These are phyloP conservation scores for Colletotrichum liriopes DNA, from an alignment of 2,329 filamentous ascomycete genomes.

Conservation along the genomic window DNA sequence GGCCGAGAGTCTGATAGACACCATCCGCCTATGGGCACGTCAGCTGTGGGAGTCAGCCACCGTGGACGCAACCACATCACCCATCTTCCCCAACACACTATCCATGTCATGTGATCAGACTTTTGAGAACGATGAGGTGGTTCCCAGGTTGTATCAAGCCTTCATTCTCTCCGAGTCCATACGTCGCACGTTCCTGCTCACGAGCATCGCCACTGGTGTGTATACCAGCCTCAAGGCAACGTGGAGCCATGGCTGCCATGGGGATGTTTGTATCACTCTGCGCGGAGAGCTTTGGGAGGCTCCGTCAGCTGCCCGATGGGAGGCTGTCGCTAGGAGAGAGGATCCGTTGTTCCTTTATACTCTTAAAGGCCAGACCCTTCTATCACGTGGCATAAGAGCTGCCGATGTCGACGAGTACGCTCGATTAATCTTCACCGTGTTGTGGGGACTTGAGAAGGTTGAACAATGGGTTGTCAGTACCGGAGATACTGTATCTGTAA, in stretches of 20 bases:
- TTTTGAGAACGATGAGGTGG: background rate
- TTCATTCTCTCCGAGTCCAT: constrained; percentile 40
- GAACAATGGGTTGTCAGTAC: constrained; percentile 37
- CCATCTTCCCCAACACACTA: background rate
- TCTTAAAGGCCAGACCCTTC: constrained; percentile 16
- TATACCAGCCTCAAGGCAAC: constrained; percentile 30
- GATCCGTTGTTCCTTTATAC: constrained; percentile 34
- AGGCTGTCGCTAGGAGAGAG: constrained; percentile 11
- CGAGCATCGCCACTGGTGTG: constrained; percentile 31
- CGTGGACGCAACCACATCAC: constrained; percentile 20
- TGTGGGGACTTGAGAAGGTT: constrained; percentile 41
- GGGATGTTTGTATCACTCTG: constrained; percentile 32
- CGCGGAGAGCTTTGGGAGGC: constrained; percentile 35
- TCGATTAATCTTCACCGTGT: constrained; percentile 27
- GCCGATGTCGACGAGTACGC: constrained; percentile 39
- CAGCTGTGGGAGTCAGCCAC: constrained; percentile 28
- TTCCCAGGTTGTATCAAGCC: constrained; percentile 19
- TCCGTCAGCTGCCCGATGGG: constrained; percentile 31
- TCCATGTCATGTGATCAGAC: background rate
- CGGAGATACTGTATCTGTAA: constrained; percentile 22
- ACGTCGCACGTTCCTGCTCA: constrained; percentile 35
- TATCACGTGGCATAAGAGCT: constrained; percentile 30
- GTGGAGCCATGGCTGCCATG: constrained; percentile 18
- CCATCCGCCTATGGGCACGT: constrained; percentile 25
- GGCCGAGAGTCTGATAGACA: constrained; percentile 28